Percentiles rank a stretch among this genome's conserved stretches.
Evolutionary conservation across 2,329 filamentous ascomycete species (phyloP).

Genomic region (Colletotrichum tropicale): DNA sequence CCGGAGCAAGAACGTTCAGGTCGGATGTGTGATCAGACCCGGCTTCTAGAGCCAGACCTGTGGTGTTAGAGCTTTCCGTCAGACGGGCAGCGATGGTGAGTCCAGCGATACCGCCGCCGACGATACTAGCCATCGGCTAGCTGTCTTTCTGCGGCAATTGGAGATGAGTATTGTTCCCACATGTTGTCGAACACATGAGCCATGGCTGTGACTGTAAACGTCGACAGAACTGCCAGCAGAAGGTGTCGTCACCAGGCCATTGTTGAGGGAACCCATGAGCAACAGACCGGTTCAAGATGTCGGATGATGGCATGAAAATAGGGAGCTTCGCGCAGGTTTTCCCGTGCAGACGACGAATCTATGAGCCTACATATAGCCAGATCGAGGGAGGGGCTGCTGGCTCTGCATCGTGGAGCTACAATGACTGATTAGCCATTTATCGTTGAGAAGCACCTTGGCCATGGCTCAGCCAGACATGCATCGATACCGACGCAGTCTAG

Average conservation of each 20-base stretch:
- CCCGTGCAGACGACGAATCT: not conserved
- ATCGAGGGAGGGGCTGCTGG: not conserved
- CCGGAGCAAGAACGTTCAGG: constrained; percentile 19
- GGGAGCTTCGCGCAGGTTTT: not conserved
- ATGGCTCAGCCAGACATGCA: not conserved
- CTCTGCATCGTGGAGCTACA: not conserved
- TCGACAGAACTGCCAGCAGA: not conserved
- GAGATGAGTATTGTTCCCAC: not conserved
- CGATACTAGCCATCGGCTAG: constrained; percentile 38
- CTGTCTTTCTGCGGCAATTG: no score
- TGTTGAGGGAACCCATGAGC: not conserved
- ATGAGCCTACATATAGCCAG: not conserved
- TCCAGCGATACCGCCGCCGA: constrained; percentile 61
- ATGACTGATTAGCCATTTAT: not conserved
- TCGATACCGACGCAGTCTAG: not conserved
- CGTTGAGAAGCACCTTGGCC: not conserved
- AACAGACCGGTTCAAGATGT: not conserved
- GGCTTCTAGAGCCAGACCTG: constrained; percentile 17
- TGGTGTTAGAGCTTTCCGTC: constrained; percentile 32
- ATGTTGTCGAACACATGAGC: constrained; percentile 10
- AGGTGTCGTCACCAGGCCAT: not conserved
- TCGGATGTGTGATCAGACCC: constrained; percentile 21
- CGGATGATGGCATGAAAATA: not conserved
- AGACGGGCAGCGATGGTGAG: constrained; percentile 54
- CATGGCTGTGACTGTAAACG: not conserved